These are phyloP conservation scores for Capsicum chinense DNA, from an alignment of 257 asterid genomes.

Conservation along the genomic window DNA sequence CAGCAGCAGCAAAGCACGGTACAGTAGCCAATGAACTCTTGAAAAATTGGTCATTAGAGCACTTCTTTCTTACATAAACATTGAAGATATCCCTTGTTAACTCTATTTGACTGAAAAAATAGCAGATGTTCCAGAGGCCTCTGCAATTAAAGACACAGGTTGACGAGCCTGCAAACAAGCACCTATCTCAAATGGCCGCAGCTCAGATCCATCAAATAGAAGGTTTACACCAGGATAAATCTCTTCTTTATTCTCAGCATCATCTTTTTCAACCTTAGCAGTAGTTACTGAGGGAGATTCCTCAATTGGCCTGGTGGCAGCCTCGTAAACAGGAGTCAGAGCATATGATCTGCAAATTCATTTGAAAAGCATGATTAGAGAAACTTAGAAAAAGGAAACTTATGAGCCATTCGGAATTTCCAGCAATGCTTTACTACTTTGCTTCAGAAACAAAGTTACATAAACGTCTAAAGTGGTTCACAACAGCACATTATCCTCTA, in stretches of 20 bases:
- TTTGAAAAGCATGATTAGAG: conserved; percentile 29
- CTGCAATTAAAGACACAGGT: conserved; percentile 85
- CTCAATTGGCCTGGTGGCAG: conserved; percentile 62
- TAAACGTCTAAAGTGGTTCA: not conserved
- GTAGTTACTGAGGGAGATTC: conserved; percentile 59
- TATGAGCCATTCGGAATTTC: conserved; percentile 19
- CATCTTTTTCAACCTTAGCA: conserved; percentile 74
- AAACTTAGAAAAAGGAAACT: conserved; percentile 18
- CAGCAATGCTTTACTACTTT: conserved; percentile 4
- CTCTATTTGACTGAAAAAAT: conserved; percentile 57
- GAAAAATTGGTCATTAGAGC: not conserved
- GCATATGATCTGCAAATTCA: conserved; percentile 83
- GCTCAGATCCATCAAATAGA: conserved; percentile 86
- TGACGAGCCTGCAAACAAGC: conserved; percentile 99
- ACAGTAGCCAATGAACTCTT: conserved; percentile 5
- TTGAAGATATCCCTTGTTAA: conserved; percentile 20
- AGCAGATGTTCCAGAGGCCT: conserved; percentile 86
- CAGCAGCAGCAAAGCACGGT: conserved; percentile 24
- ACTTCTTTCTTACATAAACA: conserved; percentile 26
- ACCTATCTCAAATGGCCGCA: conserved; percentile 92
- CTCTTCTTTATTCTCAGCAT: conserved; percentile 83
- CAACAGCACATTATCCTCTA: conserved; percentile 11
- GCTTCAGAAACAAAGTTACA: conserved; percentile 5
- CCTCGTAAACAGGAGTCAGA: conserved; percentile 72
- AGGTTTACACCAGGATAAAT: conserved; percentile 91